Evolutionary conservation across 1,284 basidiomycete genomes (phyloP), one percentile per base, ranked within the genome.

Genomic region (Tylopilus sp.): DNA sequence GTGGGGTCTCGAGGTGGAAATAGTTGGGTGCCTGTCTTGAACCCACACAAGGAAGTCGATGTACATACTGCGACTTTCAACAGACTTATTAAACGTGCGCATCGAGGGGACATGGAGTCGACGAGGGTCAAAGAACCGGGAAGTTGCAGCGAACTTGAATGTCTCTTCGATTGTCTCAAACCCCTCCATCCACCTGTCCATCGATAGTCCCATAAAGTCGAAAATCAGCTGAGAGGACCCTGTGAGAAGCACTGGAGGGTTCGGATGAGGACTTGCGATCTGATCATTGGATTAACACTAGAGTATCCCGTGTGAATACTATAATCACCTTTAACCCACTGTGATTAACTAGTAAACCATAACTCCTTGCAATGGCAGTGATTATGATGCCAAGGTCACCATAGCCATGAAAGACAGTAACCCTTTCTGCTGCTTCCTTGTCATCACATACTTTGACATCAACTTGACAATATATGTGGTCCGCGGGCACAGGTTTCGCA

Each of bases 381-480:
- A 88, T 65, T 20, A 88, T 84, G 79, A 87, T 85, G 0, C 82
- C 82, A 7, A 87, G 69, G 60, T 88, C 86, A 3, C 86, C 86
- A 59, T 86, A 88, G 4, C 78, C 78, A 53, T 82, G 76, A 61
- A 81, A 80, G 65, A 85, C 79, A 11, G 75, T 59, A 19, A 80
- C 65, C 19, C 81, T 71, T 28, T 82, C 73, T 64, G 70, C 80
- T 60, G 81, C 80, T 20, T 69, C 72, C 57, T 71, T 66, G 63
- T 80, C 75, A 5, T 59, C 64, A 58, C 83, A 85, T 5, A 85
- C 78, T 57, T 80, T 76, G 24, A 88, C 74, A 60, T 88, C 86
- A 15, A 88, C 78, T 72, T 88, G 75, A 40, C 64, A 61, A 46
- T 68, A 83, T 32, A 76, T 70, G 20, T 71, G 65, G 3, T 66